A percentile compares a stretch with the other conserved stretches of the same genome.
Evolutionary conservation across 1,139 yeast genomes (phyloP).

Genomic region (Meyerozyma carpophila): DNA sequence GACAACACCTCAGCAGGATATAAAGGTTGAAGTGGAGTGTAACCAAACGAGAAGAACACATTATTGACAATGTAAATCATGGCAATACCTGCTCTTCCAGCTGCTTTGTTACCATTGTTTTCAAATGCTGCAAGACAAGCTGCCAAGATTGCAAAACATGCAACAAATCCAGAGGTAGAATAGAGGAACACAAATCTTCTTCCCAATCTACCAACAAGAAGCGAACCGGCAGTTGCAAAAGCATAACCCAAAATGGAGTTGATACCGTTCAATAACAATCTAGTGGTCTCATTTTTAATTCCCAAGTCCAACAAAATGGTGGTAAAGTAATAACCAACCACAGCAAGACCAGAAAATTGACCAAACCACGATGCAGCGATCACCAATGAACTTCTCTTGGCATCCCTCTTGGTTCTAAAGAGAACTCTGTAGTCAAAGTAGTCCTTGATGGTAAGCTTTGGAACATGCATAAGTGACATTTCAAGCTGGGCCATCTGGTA

Average conservation of each 20-base stretch:
- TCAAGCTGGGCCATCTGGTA: conserved; percentile 17
- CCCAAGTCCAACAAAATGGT: conserved; percentile 15
- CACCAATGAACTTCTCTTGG: conserved; percentile 4
- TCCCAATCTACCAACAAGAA: conserved; percentile 2
- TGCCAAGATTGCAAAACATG: conserved; percentile 12
- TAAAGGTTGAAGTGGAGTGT: too few species aligned
- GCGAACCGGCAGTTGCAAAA: conserved; percentile 14
- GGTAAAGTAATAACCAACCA: conserved; percentile 16
- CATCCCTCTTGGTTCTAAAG: conserved; percentile 3
- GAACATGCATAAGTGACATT: conserved; percentile 6
- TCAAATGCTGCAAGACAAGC: conserved; percentile 12
- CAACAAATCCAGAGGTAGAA: conserved; percentile 12
- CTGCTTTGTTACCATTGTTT: conserved; percentile 2
- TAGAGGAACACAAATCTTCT: conserved; percentile 5
- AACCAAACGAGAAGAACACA: too few species aligned
- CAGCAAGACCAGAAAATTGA: conserved; percentile 17
- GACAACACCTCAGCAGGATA: background rate
- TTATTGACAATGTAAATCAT: too few species aligned
- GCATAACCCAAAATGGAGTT: conserved; percentile 12
- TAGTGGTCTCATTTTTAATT: conserved; percentile 10
- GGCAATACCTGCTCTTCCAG: too few species aligned
- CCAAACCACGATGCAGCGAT: conserved; percentile 9
- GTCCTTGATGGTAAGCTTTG: conserved; percentile 4
- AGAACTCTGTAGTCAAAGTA: conserved; percentile 7
- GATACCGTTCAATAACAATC: conserved; percentile 6